phyloP scores from a whole-genome alignment of 2,329 filamentous ascomycete species.

The Xylariaceae sp. region DNA sequence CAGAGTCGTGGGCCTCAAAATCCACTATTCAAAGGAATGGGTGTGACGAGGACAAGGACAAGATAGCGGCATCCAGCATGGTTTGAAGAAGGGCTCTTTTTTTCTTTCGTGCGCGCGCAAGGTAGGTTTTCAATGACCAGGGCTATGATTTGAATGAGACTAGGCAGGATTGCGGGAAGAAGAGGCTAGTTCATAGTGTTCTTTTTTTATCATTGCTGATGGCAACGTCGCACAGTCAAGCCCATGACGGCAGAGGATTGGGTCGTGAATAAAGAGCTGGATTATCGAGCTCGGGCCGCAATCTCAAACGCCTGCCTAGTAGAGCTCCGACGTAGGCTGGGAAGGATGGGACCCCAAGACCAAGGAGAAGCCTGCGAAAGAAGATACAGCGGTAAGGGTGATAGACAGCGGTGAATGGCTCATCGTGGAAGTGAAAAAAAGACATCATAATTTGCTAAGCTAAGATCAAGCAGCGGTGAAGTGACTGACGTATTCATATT shows the following conservation, averaged over 20 bases:
- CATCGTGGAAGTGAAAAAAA: slow-evolving; percentile 4
- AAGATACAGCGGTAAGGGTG: slow-evolving; percentile 10
- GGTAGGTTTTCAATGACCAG: background rate
- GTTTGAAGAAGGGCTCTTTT: background rate
- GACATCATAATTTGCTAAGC: background rate
- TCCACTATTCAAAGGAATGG: slow-evolving; percentile 17
- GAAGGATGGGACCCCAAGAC: slow-evolving; percentile 9
- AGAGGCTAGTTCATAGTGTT: slow-evolving; percentile 16
- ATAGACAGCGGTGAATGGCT: slow-evolving; percentile 15
- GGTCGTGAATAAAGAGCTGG: slow-evolving; percentile 20
- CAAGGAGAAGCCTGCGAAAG: slow-evolving; percentile 7
- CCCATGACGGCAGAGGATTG: slow-evolving; percentile 21
- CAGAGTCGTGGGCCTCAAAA: slow-evolving; percentile 22
- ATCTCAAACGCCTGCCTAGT: slow-evolving; percentile 24
- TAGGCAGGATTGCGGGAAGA: too few species aligned
- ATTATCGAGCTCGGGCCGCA: slow-evolving; percentile 22
- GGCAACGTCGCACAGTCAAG: slow-evolving; percentile 30
- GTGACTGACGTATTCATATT: too few species aligned
- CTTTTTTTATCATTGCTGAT: slow-evolving; percentile 31
- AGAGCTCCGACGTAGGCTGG: slow-evolving; percentile 15
- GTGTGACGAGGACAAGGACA: slow-evolving; percentile 18
- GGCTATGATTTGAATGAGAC: slow-evolving; percentile 1
- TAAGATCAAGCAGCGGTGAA: slow-evolving; percentile 1
- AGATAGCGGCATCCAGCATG: slow-evolving; percentile 18
- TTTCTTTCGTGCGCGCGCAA: too few species aligned